Percentiles rank a stretch among this genome's conserved stretches.
phyloP scores from a whole-genome alignment of 208 protist species.

The Crithidia fasciculata region DNA sequence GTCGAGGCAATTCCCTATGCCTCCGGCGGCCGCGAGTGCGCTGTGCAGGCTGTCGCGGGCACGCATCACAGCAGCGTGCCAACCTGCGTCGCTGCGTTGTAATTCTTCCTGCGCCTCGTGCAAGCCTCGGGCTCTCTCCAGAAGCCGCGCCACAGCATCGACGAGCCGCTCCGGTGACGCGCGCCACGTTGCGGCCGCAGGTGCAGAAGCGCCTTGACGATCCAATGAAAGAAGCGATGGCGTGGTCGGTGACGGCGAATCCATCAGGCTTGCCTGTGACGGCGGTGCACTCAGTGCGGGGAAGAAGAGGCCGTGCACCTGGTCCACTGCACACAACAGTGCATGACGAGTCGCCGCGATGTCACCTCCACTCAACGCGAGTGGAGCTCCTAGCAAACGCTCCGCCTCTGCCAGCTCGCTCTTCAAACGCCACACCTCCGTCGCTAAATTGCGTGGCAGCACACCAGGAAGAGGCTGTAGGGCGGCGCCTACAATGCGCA shows the following conservation, averaged over 20 bases:
- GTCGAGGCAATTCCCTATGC: not conserved
- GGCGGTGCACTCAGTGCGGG: not conserved
- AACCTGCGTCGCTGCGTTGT: not conserved
- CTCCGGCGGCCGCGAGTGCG: not conserved
- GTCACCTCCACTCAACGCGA: not conserved
- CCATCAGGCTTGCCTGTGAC: not conserved
- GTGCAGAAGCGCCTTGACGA: not conserved
- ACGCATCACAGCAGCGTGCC: not conserved
- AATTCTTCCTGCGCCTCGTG: not conserved
- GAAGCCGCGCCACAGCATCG: not conserved
- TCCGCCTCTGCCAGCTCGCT: slow-evolving; percentile 15
- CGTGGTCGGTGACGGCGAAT: too few relatives aligned
- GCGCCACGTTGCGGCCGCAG: not conserved
- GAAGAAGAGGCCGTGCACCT: not conserved
- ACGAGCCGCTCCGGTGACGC: not conserved
- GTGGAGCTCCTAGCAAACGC: slow-evolving; percentile 8
- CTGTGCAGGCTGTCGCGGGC: not conserved
- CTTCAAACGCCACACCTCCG: not conserved
- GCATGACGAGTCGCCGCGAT: slow-evolving; percentile 2
- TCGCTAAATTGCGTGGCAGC: not conserved
- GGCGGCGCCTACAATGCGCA: not conserved
- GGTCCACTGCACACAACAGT: not conserved
- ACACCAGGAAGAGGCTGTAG: not conserved
- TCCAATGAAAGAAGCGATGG: not conserved
- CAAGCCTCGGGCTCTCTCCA: not conserved